A percentile compares a stretch with the other conserved stretches of the same genome.
These are phyloP conservation scores for Podaxis sp. DNA, from an alignment of 768 basidiomycete species.

Conservation along the genomic window DNA sequence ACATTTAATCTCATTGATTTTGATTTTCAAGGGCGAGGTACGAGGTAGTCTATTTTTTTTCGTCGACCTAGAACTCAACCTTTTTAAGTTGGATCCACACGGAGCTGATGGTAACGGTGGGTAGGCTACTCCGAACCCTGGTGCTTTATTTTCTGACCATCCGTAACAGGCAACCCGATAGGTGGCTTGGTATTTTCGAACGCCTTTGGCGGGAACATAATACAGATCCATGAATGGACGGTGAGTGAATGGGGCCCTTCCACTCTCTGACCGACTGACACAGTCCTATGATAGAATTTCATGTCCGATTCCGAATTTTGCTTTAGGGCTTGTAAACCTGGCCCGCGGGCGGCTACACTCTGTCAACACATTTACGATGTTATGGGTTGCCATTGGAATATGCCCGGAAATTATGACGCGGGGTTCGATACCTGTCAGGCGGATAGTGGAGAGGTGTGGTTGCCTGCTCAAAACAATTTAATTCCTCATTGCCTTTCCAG, in stretches of 20 bases:
- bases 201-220: constrained; percentile 52
- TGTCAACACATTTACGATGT: constrained; percentile 63
- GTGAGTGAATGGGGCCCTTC: constrained; percentile 29
- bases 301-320: constrained; percentile 62
- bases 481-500: constrained; percentile 23
- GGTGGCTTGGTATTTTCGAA: constrained; percentile 73
- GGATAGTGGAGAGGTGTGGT: constrained; percentile 46
- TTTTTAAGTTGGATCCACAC: constrained; percentile 60
- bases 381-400: constrained; percentile 62
- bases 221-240: constrained; percentile 75
- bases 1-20: background rate
- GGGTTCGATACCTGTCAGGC: constrained; percentile 53
- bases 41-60: background rate
- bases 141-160: background rate
- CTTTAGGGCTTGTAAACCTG: constrained; percentile 66
- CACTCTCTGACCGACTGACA: background rate
- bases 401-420: constrained; percentile 47
- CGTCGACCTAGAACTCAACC: background rate
- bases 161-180: constrained; percentile 45
- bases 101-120: constrained; percentile 56
- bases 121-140: background rate
- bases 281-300: constrained; percentile 47
- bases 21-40: constrained; percentile 24
- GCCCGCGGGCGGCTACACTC: constrained; percentile 42
- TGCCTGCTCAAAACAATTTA: constrained; percentile 8